Percentiles rank a stretch among this genome's conserved stretches.
These are phyloP conservation scores for Drechslerella dactyloides DNA, from an alignment of 2,329 filamentous ascomycete genomes.

Conservation along the genomic window DNA sequence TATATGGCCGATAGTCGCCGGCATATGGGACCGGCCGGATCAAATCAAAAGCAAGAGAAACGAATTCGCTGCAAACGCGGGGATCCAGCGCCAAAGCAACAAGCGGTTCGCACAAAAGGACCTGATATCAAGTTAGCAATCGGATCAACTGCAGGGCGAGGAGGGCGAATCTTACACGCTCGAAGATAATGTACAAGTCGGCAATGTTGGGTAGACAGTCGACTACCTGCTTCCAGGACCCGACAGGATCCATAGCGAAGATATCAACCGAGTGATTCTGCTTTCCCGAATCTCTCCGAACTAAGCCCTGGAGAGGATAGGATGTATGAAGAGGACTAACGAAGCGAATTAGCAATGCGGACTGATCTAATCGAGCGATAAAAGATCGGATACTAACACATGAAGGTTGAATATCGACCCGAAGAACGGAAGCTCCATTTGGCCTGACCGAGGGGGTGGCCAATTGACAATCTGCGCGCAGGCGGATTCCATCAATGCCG, in stretches of 20 bases:
- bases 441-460: constrained; percentile 52
- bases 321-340: constrained; percentile 53
- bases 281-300: constrained; percentile 48
- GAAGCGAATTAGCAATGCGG: constrained; percentile 1
- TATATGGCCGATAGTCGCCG: constrained; percentile 55
- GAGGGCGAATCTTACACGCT: constrained; percentile 50
- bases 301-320: constrained; percentile 54
- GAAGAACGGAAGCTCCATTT: constrained; percentile 55
- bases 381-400: constrained; percentile 48
- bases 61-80: constrained; percentile 54
- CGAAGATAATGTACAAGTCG: constrained; percentile 55
- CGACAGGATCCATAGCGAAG: constrained; percentile 53
- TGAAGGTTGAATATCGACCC: constrained; percentile 55
- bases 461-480: constrained; percentile 55
- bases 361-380: background rate
- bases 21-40: constrained; percentile 55
- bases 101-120: constrained; percentile 54
- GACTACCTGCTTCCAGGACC: constrained; percentile 55
- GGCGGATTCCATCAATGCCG: constrained; percentile 55
- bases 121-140: constrained; percentile 29
- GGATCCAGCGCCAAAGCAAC: constrained; percentile 54
- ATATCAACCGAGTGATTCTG: constrained; percentile 53
- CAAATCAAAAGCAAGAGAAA: constrained; percentile 54
- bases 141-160: background rate
- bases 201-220: constrained; percentile 53